Base-by-base conservation (phyloP, 306 rosid species). In the Lupinus albus region DNA sequence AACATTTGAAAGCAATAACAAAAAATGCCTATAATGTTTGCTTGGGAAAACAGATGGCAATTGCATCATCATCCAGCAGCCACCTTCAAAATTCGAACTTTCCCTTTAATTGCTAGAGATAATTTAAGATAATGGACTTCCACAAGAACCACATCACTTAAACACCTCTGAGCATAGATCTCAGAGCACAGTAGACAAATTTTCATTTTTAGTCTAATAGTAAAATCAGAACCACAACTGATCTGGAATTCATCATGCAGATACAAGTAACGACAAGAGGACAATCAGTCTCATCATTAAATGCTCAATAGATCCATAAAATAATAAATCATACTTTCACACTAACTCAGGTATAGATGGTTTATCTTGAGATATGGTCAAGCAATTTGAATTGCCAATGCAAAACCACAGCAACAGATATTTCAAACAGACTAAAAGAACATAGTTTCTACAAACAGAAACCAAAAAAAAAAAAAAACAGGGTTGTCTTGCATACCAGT, bases 401-500 rank as follows among this genome's bases (percentile, higher is more conserved):
- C 71, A 66, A 70, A 66, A 68, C 15, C 54, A 66, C 9, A 47
- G 12, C 33, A 47, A 25, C 48, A 64, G 47, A 71, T 42, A 71
- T 32, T 45, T 32, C 57, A 71, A 51, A 59, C 35, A 39, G 21
- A 61, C 21, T 35, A 59, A 28, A 17, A 14, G 35, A 32, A 36
- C 49, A 59, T 25, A 21, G 52, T 56, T 59, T 68, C 30, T 66
- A 46, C 39, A 2, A 55, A 76, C 78, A 72, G 30, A 73, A 77
- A 73, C 9, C 46, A 44, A 13, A 18, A 67, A 17, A 44, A 13
- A 18, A 67, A 17, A 47, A 21, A 62, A 68, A 12, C 28, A 56
- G 69, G 32, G 68, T 30, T 46, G 36, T 20, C 30, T 73, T 33
- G 74, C 79, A 32, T 69, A 73, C 82, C 82, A 28, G 77, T 44